Evolutionary conservation across 305 asterid genomes (phyloP).

Genomic region (Rubia occidens): DNA sequence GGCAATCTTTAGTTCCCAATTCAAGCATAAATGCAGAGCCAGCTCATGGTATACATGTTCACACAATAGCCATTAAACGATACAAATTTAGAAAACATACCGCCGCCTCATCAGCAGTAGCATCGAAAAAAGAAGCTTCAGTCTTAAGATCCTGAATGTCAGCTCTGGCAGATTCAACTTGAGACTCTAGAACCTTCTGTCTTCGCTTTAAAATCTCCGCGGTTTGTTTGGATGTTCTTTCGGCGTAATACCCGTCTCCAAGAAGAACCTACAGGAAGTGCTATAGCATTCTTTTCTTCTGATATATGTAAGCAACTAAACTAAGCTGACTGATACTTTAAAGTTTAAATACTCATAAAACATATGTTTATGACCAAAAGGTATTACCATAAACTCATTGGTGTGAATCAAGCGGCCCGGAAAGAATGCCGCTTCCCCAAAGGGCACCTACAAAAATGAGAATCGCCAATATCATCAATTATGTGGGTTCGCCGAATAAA

Average conservation of each 20-base stretch:
- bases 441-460: conserved; percentile 48
- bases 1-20: background rate
- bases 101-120: conserved; percentile 62
- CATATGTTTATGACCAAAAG: background rate
- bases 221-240: conserved; percentile 82
- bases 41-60: background rate
- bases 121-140: conserved; percentile 69
- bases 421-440: conserved; percentile 83
- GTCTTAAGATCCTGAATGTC: conserved; percentile 62
- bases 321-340: no score
- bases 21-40: background rate
- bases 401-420: conserved; percentile 87
- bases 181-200: conserved; percentile 51
- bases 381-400: conserved; percentile 66
- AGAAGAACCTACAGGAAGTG: conserved; percentile 53
- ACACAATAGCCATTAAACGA: background rate
- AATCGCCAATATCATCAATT: background rate
- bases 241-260: conserved; percentile 79
- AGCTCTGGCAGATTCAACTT: conserved; percentile 61
- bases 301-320: background rate
- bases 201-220: conserved; percentile 69
- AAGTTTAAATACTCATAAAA: no score
- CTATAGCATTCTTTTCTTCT: background rate
- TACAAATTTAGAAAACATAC: conserved; percentile 33
- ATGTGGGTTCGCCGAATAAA: background rate